A percentile compares a stretch with the other conserved stretches of the same genome.
Conservation (phyloP, 1,139 yeast genomes). For the Hyphopichia burtonii region DNA sequence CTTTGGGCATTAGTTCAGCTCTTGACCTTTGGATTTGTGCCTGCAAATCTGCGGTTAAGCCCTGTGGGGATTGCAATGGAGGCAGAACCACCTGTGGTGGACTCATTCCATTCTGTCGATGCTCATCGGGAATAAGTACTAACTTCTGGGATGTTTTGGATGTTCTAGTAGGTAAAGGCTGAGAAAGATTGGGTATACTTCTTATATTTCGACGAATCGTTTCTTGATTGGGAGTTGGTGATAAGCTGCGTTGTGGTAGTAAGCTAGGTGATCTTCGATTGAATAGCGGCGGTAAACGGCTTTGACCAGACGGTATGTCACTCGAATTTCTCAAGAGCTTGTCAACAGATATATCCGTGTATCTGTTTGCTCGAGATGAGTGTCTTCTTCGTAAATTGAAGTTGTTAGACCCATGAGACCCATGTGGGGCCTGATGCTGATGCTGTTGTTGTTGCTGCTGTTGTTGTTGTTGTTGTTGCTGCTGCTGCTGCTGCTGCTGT, state of each 20-base stretch:
- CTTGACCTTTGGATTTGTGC: constrained; percentile 50
- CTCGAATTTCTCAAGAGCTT: constrained; percentile 71
- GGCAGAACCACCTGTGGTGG: constrained; percentile 15
- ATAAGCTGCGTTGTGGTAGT: constrained; percentile 8
- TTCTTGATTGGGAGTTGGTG: constrained; percentile 9
- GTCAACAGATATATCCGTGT: constrained; percentile 71
- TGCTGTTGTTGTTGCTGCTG: constrained; percentile 18
- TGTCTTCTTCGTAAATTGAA: constrained; percentile 20
- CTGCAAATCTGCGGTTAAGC: constrained; percentile 21
- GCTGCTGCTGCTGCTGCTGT: constrained; percentile 30
- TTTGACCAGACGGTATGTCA: constrained; percentile 81
- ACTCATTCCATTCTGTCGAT: constrained; percentile 11
- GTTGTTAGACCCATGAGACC: constrained; percentile 8
- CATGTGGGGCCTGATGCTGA: constrained; percentile 2
- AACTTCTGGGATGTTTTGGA: constrained; percentile 83
- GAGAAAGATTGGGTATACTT: constrained; percentile 57
- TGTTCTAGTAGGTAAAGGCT: constrained; percentile 77
- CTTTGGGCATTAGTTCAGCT: constrained; percentile 71
- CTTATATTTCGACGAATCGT: constrained; percentile 27
- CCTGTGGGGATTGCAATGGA: constrained; percentile 1
- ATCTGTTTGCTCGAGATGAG: constrained; percentile 39
- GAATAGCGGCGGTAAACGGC: constrained; percentile 42
- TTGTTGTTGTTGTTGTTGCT: constrained; percentile 13
- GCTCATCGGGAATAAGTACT: constrained; percentile 80
- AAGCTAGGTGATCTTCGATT: constrained; percentile 8